Percentiles rank a stretch among this genome's conserved stretches.
These are phyloP conservation scores for Colletotrichum melonis DNA, from an alignment of 2,329 filamentous ascomycete species.

Conservation along the genomic window DNA sequence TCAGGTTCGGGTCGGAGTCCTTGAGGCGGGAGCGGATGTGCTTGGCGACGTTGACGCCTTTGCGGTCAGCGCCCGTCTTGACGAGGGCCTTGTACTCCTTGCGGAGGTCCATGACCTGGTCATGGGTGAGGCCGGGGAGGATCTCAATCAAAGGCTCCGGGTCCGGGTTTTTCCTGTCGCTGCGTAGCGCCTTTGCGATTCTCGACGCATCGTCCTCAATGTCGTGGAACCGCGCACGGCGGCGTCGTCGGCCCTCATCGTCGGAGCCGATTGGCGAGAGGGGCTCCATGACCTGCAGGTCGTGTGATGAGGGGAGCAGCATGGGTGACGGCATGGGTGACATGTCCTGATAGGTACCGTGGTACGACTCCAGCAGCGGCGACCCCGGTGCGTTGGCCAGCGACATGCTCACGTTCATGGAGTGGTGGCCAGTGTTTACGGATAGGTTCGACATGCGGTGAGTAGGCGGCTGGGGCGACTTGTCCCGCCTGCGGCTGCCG, in stretches of 20 bases:
- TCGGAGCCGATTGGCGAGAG: slow-evolving; percentile 66
- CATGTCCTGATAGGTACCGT: slow-evolving; percentile 92
- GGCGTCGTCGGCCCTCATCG: slow-evolving; percentile 56
- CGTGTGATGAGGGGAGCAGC: slow-evolving; percentile 52
- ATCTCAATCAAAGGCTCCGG: slow-evolving; percentile 82
- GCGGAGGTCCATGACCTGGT: slow-evolving; percentile 89
- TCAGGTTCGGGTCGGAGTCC: slow-evolving; percentile 79
- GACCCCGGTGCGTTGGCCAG: slow-evolving; percentile 76
- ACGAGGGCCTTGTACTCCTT: slow-evolving; percentile 90
- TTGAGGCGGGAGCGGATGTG: slow-evolving; percentile 84
- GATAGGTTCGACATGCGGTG: slow-evolving; percentile 64
- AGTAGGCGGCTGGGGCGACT: slow-evolving; percentile 61
- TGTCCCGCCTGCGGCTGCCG: slow-evolving; percentile 49
- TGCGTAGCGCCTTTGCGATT: slow-evolving; percentile 80
- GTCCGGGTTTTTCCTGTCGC: slow-evolving; percentile 69
- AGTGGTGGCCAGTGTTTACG: slow-evolving; percentile 59
- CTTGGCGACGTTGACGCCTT: slow-evolving; percentile 86
- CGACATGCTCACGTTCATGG: slow-evolving; percentile 50
- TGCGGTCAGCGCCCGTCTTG: slow-evolving; percentile 78
- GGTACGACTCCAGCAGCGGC: slow-evolving; percentile 91
- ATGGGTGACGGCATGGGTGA: slow-evolving; percentile 94
- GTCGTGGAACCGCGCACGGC: slow-evolving; percentile 85
- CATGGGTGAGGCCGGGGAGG: slow-evolving; percentile 84
- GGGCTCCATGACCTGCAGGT: slow-evolving; percentile 53
- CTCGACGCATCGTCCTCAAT: slow-evolving; percentile 81